These are phyloP conservation scores for Calonectria pauciramosa DNA, from an alignment of 2,329 filamentous ascomycete species.

Conservation along the genomic window DNA sequence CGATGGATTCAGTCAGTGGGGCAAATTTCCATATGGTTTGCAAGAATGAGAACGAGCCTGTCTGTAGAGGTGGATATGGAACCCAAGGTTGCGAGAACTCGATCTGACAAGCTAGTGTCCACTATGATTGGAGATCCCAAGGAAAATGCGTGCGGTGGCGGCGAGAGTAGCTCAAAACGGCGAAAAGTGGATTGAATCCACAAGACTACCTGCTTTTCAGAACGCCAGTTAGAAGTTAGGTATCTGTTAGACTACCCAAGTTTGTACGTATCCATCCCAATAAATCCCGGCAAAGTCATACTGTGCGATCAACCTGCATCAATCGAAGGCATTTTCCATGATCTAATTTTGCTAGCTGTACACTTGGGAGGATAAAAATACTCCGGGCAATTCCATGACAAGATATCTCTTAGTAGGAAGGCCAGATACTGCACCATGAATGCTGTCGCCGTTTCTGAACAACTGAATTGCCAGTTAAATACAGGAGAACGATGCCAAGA, in stretches of 20 bases:
- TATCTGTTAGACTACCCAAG: not conserved
- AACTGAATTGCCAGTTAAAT: too few relatives aligned
- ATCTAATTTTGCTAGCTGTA: too few relatives aligned
- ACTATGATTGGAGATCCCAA: not conserved
- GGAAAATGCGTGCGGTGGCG: not conserved
- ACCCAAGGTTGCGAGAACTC: not conserved
- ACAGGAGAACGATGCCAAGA: too few relatives aligned
- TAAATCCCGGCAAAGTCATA: not conserved
- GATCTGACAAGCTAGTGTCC: not conserved
- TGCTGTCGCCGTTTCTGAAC: too few relatives aligned
- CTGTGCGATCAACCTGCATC: too few relatives aligned
- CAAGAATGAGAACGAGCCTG: not conserved
- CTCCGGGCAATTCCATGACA: too few relatives aligned
- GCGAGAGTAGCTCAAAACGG: not conserved
- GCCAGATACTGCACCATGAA: too few relatives aligned
- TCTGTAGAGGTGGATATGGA: not conserved
- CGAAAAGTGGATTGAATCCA: not conserved
- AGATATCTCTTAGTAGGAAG: too few relatives aligned
- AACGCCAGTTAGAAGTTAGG: not conserved
- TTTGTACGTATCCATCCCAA: not conserved
- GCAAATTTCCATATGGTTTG: not conserved
- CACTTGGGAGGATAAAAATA: too few relatives aligned
- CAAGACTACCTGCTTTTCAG: not conserved
- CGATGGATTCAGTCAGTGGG: too few relatives aligned
- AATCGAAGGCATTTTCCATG: too few relatives aligned